A percentile compares a stretch with the other conserved stretches of the same genome.
Evolutionary conservation across 768 basidiomycete genomes (phyloP).

Genomic region (Tulasnella calospora): DNA sequence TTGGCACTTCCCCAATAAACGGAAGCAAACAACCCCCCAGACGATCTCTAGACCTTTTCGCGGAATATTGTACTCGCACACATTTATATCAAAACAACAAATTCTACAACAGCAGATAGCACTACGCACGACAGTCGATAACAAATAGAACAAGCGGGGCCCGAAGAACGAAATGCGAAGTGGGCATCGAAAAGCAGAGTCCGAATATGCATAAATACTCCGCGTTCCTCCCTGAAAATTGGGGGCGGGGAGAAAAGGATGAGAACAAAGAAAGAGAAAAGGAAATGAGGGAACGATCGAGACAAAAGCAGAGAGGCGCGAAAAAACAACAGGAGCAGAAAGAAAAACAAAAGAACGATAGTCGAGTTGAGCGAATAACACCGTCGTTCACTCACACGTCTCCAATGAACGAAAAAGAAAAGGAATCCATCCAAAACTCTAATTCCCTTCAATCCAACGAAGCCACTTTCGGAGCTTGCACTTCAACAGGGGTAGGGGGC

Average conservation of each 20-base stretch:
- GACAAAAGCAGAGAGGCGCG: not conserved
- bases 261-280: not conserved
- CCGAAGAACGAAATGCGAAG: not conserved
- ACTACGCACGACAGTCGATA: not conserved
- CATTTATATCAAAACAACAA: not conserved
- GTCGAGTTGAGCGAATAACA: too few relatives aligned
- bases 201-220: not conserved
- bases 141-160: not conserved
- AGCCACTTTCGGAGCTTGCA: too few relatives aligned
- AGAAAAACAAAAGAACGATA: not conserved
- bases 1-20: not conserved
- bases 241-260: not conserved
- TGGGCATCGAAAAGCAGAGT: not conserved
- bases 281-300: not conserved
- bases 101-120: not conserved
- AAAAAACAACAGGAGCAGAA: not conserved
- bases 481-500: constrained; percentile 60
- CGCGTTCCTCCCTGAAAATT: not conserved
- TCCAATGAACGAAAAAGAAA: too few relatives aligned
- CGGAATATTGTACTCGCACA: not conserved
- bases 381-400: too few relatives aligned
- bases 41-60: not conserved
- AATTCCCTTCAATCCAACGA: too few relatives aligned
- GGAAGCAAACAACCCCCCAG: not conserved
- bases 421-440: too few relatives aligned